Evolutionary conservation across 495 filamentous ascomycete species (phyloP).

Genomic region (Pyrenula massariospora): DNA sequence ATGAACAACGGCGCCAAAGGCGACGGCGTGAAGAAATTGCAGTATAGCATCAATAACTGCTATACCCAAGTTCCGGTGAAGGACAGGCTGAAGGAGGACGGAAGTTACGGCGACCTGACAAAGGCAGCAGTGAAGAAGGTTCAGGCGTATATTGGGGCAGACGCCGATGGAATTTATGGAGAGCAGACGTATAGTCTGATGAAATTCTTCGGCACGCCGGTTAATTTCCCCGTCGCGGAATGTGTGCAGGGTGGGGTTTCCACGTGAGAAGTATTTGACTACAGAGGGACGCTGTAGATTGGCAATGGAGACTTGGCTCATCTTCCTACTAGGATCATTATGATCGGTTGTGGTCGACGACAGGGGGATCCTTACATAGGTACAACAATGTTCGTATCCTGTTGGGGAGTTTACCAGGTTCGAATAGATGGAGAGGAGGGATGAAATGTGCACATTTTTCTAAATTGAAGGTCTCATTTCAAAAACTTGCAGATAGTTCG

Average conservation of each 20-base stretch:
- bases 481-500: no score
- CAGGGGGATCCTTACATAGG: no score
- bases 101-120: background rate
- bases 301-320: no score
- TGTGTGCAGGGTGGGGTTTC: background rate
- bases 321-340: no score
- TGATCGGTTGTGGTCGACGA: no score
- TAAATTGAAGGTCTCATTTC: no score
- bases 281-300: background rate
- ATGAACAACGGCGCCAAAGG: conserved; percentile 1
- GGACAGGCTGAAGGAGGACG: background rate
- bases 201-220: background rate
- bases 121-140: background rate
- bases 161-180: background rate
- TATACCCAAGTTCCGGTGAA: background rate
- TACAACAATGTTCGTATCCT: no score
- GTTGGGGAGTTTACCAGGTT: no score
- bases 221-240: background rate
- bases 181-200: background rate
- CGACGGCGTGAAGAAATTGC: background rate
- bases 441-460: no score
- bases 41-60: background rate
- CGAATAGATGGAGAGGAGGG: no score
- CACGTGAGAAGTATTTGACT: background rate
- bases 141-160: background rate